phyloP scores from a whole-genome alignment of 228 moss, liverwort and hornwort species.

The Sphagnum fallax region DNA sequence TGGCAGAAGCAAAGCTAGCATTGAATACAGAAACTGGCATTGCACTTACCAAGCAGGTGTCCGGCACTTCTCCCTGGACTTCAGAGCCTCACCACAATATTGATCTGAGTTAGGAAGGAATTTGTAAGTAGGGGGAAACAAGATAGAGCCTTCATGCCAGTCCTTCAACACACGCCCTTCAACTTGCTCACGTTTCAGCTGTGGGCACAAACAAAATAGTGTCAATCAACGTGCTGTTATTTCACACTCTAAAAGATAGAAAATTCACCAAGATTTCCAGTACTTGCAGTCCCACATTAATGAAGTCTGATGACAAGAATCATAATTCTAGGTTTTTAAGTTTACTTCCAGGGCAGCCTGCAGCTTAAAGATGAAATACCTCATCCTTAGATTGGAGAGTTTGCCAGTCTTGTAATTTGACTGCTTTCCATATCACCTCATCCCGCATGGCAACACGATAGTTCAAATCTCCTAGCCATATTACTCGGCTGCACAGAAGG shows the following conservation, averaged over 20 bases:
- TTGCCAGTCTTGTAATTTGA: slow-evolving; percentile 58
- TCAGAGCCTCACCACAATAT: slow-evolving; percentile 54
- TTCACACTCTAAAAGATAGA: neutral
- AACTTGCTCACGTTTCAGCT: slow-evolving; percentile 82
- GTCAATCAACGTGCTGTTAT: neutral
- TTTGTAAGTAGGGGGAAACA: slow-evolving; percentile 88
- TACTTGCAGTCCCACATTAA: neutral
- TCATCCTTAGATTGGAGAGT: slow-evolving; percentile 65
- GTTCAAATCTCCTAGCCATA: slow-evolving; percentile 95
- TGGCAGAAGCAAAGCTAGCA: neutral
- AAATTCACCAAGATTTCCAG: neutral
- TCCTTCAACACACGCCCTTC: slow-evolving; percentile 74
- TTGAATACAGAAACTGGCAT: neutral
- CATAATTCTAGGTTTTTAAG: neutral
- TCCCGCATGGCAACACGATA: slow-evolving; percentile 76
- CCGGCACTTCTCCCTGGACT: slow-evolving; percentile 63
- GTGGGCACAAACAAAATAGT: slow-evolving; percentile 1
- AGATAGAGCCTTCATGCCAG: slow-evolving; percentile 77
- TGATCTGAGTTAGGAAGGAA: slow-evolving; percentile 67
- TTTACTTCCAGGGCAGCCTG: neutral
- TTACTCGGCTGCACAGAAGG: slow-evolving; percentile 49
- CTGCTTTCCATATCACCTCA: slow-evolving; percentile 59
- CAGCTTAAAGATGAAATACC: slow-evolving; percentile 20
- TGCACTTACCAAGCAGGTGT: slow-evolving; percentile 74
- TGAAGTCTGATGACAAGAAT: neutral